Evolutionary conservation across 768 basidiomycete genomes (phyloP).

Genomic region (Suillus spraguei): DNA sequence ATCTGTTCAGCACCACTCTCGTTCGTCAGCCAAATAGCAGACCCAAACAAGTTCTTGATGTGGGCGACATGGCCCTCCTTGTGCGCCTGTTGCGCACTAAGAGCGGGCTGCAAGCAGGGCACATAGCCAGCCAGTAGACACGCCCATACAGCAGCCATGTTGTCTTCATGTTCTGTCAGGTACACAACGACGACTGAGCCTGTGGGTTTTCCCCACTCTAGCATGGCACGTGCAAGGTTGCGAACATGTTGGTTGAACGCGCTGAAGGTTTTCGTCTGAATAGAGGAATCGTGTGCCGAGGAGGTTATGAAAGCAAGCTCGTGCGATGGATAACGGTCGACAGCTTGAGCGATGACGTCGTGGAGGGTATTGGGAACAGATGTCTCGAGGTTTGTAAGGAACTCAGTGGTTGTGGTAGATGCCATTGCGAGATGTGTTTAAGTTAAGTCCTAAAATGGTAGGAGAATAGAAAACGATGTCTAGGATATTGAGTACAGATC

Average conservation of each 20-base stretch:
- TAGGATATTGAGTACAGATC: constrained; percentile 10
- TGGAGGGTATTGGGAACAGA: constrained; percentile 20
- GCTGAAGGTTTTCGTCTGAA: constrained; percentile 27
- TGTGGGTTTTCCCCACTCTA: constrained; percentile 25
- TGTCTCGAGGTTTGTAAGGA: constrained; percentile 9
- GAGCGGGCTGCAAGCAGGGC: constrained; percentile 34
- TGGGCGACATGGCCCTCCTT: constrained; percentile 32
- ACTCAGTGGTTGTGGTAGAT: constrained; percentile 14
- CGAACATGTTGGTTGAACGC: constrained; percentile 20
- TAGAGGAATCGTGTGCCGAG: constrained; percentile 32
- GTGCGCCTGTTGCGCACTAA: constrained; percentile 35
- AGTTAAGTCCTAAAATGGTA: not conserved
- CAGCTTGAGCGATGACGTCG: constrained; percentile 27
- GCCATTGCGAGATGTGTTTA: constrained; percentile 21
- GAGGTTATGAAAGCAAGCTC: constrained; percentile 31
- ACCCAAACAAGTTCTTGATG: constrained; percentile 31
- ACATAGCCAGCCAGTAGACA: constrained; percentile 32
- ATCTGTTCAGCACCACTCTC: constrained; percentile 30
- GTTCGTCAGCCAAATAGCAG: constrained; percentile 33
- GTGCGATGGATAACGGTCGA: constrained; percentile 23
- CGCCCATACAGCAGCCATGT: constrained; percentile 36
- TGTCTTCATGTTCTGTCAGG: constrained; percentile 35
- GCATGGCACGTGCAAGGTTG: constrained; percentile 25
- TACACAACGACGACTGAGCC: constrained; percentile 32
- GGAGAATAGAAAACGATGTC: not conserved